Base-by-base conservation (phyloP, 73 alveolate genomes). In the Stentor roeselii region DNA sequence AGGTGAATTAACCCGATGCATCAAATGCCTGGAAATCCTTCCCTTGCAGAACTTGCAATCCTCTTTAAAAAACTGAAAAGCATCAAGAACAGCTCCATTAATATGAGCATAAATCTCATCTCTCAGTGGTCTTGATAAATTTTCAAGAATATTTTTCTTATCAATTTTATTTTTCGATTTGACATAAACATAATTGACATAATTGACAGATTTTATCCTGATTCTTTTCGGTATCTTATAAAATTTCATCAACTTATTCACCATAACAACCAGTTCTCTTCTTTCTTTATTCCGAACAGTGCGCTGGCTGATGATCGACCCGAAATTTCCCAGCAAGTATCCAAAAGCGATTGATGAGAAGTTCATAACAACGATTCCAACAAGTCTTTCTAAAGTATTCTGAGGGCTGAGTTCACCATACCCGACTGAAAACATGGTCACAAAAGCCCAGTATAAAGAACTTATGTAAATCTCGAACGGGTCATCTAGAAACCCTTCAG, bases 351-450 rank as follows among this genome's bases (percentile, higher is more conserved):
- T 92, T 61, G 95, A 86, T 1, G 97, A 91, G 36, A 92, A 82
- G 58, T 90, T 85, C 97, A 90, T 89, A 3, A 93, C 88, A 32
- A 92, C 59, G 37, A 88, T 75, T 3, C 91, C 86, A 31, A 87
- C 60, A 41, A 92, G 82, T 59, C 91, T 42, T 88, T 94, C 98
- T 14, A 75, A 59, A 6, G 89, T 87, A 59, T 91, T 90, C 76
- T 87, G 41, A 15, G 97, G 96, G 36, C 90, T 88, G 3, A 94
- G 86, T 77, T 94, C 97, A 3, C 98, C 98, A 83, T 94, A 94
- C 21, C 98, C 98, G 3, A 94, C 97, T 4, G 98, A 91, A 32
- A 95, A 88, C 98, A 94, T 94, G 4, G 98, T 94, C 34, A 94
- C 92, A 61, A 61, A 61, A 14, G 82, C 82, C 42, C 82, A 61